phyloP scores from a whole-genome alignment of 2,329 filamentous ascomycete species.

The Aspergillus pseudoviridinutans region DNA sequence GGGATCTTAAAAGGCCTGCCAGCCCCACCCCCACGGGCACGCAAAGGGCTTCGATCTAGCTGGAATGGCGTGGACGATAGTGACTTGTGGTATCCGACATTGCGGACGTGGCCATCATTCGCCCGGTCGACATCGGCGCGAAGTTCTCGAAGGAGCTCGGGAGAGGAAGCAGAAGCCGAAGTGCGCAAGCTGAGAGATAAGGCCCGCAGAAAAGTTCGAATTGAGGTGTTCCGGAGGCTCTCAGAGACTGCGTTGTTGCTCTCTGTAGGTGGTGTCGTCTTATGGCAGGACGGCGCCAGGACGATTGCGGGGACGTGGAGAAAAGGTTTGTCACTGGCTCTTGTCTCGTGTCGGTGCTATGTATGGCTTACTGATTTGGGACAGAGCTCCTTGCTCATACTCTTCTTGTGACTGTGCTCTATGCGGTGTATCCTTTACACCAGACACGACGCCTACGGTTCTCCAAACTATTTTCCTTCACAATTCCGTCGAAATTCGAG shows the following conservation, averaged over 20 bases:
- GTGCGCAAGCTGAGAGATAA: constrained; percentile 19
- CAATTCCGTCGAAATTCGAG: constrained; percentile 75
- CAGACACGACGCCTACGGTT: constrained; percentile 24
- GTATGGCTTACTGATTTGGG: background rate
- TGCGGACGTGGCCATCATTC: constrained; percentile 31
- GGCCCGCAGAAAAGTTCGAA: constrained; percentile 30
- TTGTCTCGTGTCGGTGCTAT: background rate
- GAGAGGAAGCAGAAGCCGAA: constrained; percentile 25
- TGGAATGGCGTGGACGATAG: constrained; percentile 20
- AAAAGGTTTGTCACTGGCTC: constrained; percentile 30
- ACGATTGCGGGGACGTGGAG: constrained; percentile 33
- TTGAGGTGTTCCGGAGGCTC: constrained; percentile 45
- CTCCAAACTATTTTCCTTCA: constrained; percentile 45
- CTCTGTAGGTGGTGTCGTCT: constrained; percentile 47
- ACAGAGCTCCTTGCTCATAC: constrained; percentile 33
- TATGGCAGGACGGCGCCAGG: constrained; percentile 29
- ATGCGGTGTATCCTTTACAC: constrained; percentile 52
- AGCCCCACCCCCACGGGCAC: constrained; percentile 66
- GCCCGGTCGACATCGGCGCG: constrained; percentile 22
- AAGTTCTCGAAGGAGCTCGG: constrained; percentile 29
- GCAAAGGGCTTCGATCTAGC: constrained; percentile 68
- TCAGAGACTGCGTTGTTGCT: constrained; percentile 54
- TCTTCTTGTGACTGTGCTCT: constrained; percentile 30
- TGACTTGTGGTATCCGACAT: constrained; percentile 27
- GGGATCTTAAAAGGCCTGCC: constrained; percentile 75